Evolutionary conservation across 2,329 filamentous ascomycete genomes (phyloP).

Genomic region (Zasmidium citrigriseum): DNA sequence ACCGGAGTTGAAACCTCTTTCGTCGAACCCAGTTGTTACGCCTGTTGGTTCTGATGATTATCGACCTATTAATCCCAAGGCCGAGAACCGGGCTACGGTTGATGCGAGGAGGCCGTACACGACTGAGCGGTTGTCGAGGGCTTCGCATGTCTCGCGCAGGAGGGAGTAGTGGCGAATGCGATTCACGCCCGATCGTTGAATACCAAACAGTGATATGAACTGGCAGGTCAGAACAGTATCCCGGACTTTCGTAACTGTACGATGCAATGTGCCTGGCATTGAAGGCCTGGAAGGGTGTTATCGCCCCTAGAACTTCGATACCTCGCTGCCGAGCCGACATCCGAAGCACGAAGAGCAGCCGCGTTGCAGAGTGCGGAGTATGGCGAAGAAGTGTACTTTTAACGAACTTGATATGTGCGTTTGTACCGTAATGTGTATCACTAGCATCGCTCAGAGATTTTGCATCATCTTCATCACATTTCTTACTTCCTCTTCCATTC

Average conservation of each 20-base stretch:
- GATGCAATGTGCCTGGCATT: too few relatives aligned
- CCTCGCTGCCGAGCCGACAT: background rate
- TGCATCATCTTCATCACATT: too few relatives aligned
- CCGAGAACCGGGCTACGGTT: background rate
- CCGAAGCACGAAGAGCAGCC: background rate
- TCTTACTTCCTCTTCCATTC: too few relatives aligned
- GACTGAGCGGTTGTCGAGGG: background rate
- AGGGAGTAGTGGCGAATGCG: background rate
- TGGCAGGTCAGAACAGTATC: too few relatives aligned
- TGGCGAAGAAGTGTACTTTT: too few relatives aligned
- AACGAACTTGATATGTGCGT: too few relatives aligned
- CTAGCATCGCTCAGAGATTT: background rate
- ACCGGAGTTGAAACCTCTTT: background rate
- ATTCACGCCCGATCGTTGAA: too few relatives aligned
- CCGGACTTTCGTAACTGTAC: too few relatives aligned
- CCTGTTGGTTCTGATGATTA: background rate
- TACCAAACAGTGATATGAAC: too few relatives aligned
- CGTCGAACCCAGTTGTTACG: background rate
- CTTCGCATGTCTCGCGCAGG: background rate
- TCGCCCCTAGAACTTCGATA: too few relatives aligned
- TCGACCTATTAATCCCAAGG: background rate
- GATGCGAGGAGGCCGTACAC: background rate
- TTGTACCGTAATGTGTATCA: background rate
- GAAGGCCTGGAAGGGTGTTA: too few relatives aligned
- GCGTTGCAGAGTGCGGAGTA: too few relatives aligned